A percentile compares a stretch with the other conserved stretches of the same genome.
These are phyloP conservation scores for Yamadazyma diospyri DNA, from an alignment of 1,139 yeast genomes.

Conservation along the genomic window DNA sequence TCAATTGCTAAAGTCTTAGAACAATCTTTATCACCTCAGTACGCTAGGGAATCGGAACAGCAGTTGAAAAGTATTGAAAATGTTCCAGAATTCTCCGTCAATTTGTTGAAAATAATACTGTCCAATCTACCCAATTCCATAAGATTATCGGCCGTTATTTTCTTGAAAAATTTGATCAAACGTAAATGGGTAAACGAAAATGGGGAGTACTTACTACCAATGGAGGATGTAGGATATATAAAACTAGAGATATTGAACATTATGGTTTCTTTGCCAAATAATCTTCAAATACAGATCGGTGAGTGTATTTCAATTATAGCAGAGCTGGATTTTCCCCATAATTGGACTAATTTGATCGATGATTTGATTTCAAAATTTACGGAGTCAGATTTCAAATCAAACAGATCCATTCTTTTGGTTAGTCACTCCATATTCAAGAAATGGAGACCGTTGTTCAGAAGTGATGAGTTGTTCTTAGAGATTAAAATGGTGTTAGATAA, in stretches of 20 bases:
- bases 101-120: conserved; percentile 65
- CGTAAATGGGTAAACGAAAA: conserved; percentile 89
- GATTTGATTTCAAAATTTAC: conserved; percentile 66
- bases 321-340: conserved; percentile 90
- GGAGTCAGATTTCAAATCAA: conserved; percentile 63
- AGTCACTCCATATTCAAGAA: conserved; percentile 94
- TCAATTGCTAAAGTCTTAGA: conserved; percentile 45
- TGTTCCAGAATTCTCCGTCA: conserved; percentile 70
- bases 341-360: conserved; percentile 80
- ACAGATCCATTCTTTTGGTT: conserved; percentile 83
- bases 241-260: conserved; percentile 74
- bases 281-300: conserved; percentile 85
- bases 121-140: conserved; percentile 57
- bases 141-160: conserved; percentile 84
- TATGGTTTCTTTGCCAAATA: conserved; percentile 76
- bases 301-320: conserved; percentile 92
- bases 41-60: conserved; percentile 60
- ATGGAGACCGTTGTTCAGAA: conserved; percentile 93
- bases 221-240: conserved; percentile 61
- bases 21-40: conserved; percentile 46
- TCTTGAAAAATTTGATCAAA: conserved; percentile 82
- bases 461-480: conserved; percentile 85
- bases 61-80: conserved; percentile 59
- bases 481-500: conserved; percentile 83
- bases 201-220: conserved; percentile 67